Conservation (phyloP, 129 eudicot genomes). For the Chrysanthemum makinoi region DNA sequence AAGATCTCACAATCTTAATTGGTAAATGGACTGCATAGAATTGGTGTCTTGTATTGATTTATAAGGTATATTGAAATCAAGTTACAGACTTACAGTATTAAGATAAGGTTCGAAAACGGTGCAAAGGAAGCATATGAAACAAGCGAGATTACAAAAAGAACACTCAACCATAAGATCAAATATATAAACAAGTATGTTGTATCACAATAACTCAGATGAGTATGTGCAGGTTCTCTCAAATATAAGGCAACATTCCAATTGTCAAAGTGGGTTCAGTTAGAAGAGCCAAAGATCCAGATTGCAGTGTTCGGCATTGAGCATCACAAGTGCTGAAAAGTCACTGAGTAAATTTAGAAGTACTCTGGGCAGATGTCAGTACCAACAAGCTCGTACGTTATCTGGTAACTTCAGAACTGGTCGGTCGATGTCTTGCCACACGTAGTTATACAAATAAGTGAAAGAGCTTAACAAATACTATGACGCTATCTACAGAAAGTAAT, state of each 20-base stretch:
- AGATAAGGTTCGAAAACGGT: slow-evolving; percentile 11
- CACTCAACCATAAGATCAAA: slow-evolving; percentile 30
- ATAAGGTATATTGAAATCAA: background rate
- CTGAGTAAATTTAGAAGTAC: slow-evolving; percentile 40
- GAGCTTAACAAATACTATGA: slow-evolving; percentile 3
- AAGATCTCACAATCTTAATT: background rate
- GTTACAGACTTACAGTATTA: slow-evolving; percentile 15
- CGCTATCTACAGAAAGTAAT: slow-evolving; percentile 11
- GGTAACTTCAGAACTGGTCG: slow-evolving; percentile 81
- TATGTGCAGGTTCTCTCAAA: slow-evolving; percentile 90
- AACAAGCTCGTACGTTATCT: slow-evolving; percentile 53
- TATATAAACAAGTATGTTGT: slow-evolving; percentile 26
- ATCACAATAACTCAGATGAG: slow-evolving; percentile 70
- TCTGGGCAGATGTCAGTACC: slow-evolving; percentile 56
- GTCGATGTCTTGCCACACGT: slow-evolving; percentile 55
- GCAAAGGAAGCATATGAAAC: slow-evolving; percentile 21
- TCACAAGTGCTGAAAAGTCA: slow-evolving; percentile 55
- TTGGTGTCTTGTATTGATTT: background rate
- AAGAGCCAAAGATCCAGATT: slow-evolving; percentile 81
- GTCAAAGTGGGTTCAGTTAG: slow-evolving; percentile 58
- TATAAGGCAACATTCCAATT: slow-evolving; percentile 57
- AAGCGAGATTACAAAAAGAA: slow-evolving; percentile 20
- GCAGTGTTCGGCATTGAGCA: slow-evolving; percentile 63
- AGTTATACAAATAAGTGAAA: slow-evolving; percentile 23
- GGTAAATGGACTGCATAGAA: slow-evolving; percentile 1